Evolutionary conservation across 225 moss, liverwort and hornwort genomes (phyloP).

Genomic region (Pseudisothecium myosuroides): DNA sequence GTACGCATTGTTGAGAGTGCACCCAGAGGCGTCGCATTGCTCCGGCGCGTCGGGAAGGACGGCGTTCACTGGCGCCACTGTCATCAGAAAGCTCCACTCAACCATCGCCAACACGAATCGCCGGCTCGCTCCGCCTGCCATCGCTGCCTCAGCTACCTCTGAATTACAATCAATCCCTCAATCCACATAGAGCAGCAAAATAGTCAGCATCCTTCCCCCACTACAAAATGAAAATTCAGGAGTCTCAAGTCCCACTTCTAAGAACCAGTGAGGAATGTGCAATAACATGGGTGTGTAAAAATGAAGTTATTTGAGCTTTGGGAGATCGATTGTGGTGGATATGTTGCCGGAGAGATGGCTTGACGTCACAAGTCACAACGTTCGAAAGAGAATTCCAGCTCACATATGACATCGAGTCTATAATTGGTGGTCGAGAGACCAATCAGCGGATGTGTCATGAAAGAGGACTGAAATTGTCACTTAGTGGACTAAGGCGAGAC

Average conservation of each 20-base stretch:
- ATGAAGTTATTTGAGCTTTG: background rate
- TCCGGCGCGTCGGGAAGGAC: background rate
- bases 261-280: background rate
- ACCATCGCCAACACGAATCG: background rate
- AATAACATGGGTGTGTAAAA: background rate
- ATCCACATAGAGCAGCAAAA: background rate
- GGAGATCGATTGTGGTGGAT: background rate
- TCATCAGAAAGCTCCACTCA: background rate
- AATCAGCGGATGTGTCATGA: background rate
- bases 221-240: background rate
- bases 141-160: background rate
- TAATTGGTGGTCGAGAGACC: background rate
- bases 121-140: background rate
- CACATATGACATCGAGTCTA: background rate
- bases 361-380: background rate
- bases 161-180: background rate
- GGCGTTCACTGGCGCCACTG: background rate
- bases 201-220: background rate
- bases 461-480: background rate
- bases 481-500: too few relatives aligned
- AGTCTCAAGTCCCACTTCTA: background rate
- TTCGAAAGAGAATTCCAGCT: background rate
- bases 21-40: background rate
- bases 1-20: conserved; percentile 15
- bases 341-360: background rate